Base-by-base conservation (phyloP, 768 basidiomycete species). In the Pisolithus marmoratus region DNA sequence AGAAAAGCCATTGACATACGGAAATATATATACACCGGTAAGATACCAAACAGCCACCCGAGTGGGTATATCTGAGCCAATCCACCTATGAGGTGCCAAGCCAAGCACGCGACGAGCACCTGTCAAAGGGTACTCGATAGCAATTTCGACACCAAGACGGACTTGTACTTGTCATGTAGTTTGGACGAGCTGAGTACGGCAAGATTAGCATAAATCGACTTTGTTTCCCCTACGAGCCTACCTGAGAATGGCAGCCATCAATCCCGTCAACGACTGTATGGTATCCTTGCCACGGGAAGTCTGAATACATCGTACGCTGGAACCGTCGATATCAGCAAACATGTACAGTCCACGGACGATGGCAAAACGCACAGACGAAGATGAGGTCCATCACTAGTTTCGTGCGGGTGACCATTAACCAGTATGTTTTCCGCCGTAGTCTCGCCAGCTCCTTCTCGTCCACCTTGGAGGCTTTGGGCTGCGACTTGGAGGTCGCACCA, bases 371-470 rank as follows among this genome's bases (percentile, higher is more conserved):
- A 93, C 90, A 90, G 63, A 91, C 90, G 69, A 92, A 93, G 60
- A 90, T 81, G 54, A 93, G 70, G 66, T 93, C 90, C 88, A 91
- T 89, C 40, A 78, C 60, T 53, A 93, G 71, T 72, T 93, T 93
- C 50, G 75, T 72, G 52, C 85, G 72, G 23, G 84, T 77, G 46
- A 87, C 66, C 58, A 81, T 81, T 44, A 92, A 70, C 90, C 90
- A 92, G 60, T 85, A 83, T 58, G 81, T 82, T 67, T 90, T 84
- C 57, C 78, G 76, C 63, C 79, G 78, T 34, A 94, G 76, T 40
- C 85, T 72, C 46, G 70, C 63, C 43, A 90, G 72, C 65, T 91
- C 89, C 66, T 77, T 83, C 58, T 85, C 82, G 62, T 90, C 87
- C 3, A 80, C 54, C 67, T 81, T 83, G 49, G 70, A 67, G 6